phyloP scores from a whole-genome alignment of 2,329 filamentous ascomycete species.

The Sporothrix dimorphospora region DNA sequence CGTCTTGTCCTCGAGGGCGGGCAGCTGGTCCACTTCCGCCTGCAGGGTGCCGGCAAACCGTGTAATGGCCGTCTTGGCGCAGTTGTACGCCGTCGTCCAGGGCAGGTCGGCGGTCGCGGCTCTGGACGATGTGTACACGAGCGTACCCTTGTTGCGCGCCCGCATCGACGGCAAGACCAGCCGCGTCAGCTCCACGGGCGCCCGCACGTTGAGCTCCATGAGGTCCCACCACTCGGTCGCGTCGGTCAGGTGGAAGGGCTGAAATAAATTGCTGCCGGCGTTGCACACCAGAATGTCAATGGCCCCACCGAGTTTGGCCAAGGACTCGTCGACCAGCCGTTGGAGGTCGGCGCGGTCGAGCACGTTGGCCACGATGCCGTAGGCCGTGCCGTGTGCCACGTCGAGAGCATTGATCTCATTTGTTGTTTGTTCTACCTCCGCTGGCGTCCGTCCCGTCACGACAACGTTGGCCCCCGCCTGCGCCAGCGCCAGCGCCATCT shows the following conservation, averaged over 20 bases:
- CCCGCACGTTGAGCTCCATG: conserved; percentile 14
- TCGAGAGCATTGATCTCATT: background rate
- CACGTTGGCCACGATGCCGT: background rate
- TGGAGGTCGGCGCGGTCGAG: background rate
- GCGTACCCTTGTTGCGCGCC: background rate
- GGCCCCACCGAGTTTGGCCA: background rate
- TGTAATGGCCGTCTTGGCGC: conserved; percentile 18
- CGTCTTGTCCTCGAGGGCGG: background rate
- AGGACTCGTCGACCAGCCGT: background rate
- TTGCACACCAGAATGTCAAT: background rate
- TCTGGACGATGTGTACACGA: background rate
- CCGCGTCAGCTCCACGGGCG: conserved; percentile 9
- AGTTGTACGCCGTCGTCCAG: conserved; percentile 20
- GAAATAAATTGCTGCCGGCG: background rate
- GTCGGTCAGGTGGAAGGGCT: background rate
- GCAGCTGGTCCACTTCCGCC: background rate
- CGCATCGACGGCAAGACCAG: background rate
- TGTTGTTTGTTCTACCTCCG: background rate
- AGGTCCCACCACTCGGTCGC: conserved; percentile 18
- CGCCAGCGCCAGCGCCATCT: background rate
- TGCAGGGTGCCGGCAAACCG: conserved; percentile 11
- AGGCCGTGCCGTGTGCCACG: background rate
- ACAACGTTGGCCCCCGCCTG: background rate
- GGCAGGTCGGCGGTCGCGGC: conserved; percentile 3
- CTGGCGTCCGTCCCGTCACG: background rate